These are phyloP conservation scores for Irpex rosettiformis DNA, from an alignment of 1,284 basidiomycete species.

Conservation along the genomic window DNA sequence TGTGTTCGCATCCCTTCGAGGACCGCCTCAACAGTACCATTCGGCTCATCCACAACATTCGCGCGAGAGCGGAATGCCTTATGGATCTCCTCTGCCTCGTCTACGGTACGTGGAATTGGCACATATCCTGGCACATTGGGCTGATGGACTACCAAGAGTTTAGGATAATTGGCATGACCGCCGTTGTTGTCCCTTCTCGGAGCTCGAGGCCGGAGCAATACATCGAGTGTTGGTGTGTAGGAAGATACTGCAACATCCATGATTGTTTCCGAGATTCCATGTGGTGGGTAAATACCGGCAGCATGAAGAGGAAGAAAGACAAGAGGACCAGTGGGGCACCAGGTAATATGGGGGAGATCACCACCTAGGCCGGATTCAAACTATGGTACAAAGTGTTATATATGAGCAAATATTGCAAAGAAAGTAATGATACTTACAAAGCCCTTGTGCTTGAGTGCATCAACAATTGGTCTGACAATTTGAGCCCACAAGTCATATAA, in stretches of 20 bases:
- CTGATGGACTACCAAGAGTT: neutral
- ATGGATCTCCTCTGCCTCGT: neutral
- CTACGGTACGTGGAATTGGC: neutral
- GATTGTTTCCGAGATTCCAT: neutral
- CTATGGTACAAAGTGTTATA: neutral
- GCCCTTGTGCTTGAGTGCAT: no score
- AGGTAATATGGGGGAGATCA: neutral
- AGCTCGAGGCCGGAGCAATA: neutral
- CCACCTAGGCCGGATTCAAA: neutral
- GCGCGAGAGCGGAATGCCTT: neutral
- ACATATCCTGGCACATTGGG: neutral
- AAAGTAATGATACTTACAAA: neutral
- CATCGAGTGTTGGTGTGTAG: neutral
- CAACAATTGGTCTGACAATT: neutral
- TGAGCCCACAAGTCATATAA: neutral
- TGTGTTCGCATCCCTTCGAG: constrained; percentile 8
- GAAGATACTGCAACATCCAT: neutral
- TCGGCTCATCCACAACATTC: neutral
- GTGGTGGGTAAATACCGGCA: neutral
- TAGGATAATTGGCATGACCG: neutral
- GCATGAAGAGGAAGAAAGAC: neutral
- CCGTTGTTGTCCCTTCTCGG: neutral
- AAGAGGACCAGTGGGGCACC: neutral
- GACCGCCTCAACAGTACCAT: constrained; percentile 8
- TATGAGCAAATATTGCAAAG: neutral